A percentile compares a stretch with the other conserved stretches of the same genome.
phyloP scores from a whole-genome alignment of 2,329 filamentous ascomycete genomes.

The Metarhizium robertsii region DNA sequence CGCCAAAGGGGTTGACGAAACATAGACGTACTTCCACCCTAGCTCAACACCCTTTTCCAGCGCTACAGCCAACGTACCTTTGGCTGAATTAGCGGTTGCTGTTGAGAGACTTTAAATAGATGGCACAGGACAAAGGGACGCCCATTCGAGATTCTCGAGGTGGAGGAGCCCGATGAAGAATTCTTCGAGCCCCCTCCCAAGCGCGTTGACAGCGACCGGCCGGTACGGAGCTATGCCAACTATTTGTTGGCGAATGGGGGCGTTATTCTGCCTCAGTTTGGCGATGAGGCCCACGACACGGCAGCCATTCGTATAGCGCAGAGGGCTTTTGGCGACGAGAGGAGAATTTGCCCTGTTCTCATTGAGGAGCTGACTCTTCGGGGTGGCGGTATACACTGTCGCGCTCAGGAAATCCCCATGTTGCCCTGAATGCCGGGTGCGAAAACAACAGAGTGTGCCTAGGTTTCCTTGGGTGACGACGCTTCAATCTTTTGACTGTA shows the following conservation, averaged over 20 bases:
- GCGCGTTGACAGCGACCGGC: background rate
- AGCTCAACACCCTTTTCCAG: background rate
- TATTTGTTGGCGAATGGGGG: background rate
- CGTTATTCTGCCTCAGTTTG: background rate
- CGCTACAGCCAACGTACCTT: background rate
- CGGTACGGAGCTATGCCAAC: background rate
- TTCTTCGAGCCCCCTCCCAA: background rate
- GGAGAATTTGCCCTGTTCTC: background rate
- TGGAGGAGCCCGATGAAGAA: background rate
- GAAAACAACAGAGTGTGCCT: background rate
- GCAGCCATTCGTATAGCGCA: background rate
- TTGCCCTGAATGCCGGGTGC: background rate
- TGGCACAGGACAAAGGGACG: background rate
- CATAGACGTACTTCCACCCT: conserved; percentile 9
- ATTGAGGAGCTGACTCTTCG: background rate
- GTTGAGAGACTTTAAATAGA: no score
- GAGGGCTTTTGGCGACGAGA: background rate
- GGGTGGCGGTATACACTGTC: background rate
- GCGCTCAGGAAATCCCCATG: background rate
- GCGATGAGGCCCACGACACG: background rate
- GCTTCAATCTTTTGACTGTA: no score
- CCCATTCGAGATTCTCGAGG: background rate
- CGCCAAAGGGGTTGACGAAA: conserved; percentile 13
- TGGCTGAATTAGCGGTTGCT: no score
- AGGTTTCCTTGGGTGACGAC: no score